Evolutionary conservation across 2,329 filamentous ascomycete genomes (phyloP).

Genomic region (Whalleya microplaca): DNA sequence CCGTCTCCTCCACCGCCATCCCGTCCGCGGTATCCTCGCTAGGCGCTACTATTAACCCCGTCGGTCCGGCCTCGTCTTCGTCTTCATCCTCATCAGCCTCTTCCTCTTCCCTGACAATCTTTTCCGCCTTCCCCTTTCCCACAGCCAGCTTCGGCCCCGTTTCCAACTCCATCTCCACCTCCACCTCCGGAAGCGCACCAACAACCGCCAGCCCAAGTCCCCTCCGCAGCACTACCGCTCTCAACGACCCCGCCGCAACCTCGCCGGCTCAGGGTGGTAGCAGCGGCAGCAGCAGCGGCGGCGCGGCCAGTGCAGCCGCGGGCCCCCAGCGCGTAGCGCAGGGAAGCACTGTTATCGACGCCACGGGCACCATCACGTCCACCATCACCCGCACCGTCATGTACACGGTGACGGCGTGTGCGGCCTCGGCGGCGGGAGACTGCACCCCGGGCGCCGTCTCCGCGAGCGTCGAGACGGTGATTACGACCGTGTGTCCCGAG

Average conservation of each 20-base stretch:
- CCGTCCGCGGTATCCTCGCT: not conserved
- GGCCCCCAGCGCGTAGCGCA: not conserved
- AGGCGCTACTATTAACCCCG: not conserved
- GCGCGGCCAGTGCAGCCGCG: not conserved
- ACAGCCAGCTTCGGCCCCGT: not conserved
- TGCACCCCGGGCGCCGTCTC: constrained; percentile 16
- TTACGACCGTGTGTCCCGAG: constrained; percentile 31
- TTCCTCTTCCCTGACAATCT: too few species aligned
- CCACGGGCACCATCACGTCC: constrained; percentile 25
- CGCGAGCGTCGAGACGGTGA: constrained; percentile 24
- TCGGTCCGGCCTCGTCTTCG: not conserved
- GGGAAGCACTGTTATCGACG: not conserved
- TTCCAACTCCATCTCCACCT: constrained; percentile 9
- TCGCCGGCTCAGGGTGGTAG: too few species aligned
- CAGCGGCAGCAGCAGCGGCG: too few species aligned
- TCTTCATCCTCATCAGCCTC: constrained; percentile 8
- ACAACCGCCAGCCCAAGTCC: too few species aligned
- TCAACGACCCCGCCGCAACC: not conserved
- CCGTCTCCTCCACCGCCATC: not conserved
- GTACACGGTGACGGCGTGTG: constrained; percentile 24
- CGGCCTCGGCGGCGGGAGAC: constrained; percentile 1
- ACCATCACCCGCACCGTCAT: constrained; percentile 30
- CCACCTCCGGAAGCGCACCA: too few species aligned
- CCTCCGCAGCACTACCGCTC: constrained; percentile 5
- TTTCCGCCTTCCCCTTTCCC: too few species aligned